Evolutionary conservation across 2,329 filamentous ascomycete species (phyloP), one percentile per base, ranked within the genome.

Genomic region (Pyrenochaeta sp.): DNA sequence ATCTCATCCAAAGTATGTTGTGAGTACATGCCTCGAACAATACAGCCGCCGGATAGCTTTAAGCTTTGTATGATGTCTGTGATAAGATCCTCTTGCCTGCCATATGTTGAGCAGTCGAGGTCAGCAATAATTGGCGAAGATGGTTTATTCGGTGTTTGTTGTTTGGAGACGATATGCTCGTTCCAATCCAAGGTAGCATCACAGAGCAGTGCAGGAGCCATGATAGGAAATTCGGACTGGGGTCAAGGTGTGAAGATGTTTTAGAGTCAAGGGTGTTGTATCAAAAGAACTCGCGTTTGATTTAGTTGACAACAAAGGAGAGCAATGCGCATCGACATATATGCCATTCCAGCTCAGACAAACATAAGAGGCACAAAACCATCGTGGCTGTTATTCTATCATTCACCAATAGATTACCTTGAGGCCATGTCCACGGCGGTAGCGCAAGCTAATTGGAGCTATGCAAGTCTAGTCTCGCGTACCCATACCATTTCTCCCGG

Each of bases 11-110:
- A 36, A 4, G 56, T 59, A 11, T 35, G 15, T 49, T 47, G 44
- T n/a, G 30, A 41, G 36, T 59, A 56, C 52, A 59, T 49, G 33
- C 41, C 42, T 18, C 56, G 56, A 18, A 59, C 31, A 5, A 59
- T 27, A 33, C 52, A 59, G 12, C 56, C 56, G 11, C 56, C 52
- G 11, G 56, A 52, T 9, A 49, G 15, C 40, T 50, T 52, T 6
- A 59, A 42, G 17, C 51, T 55, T 29, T 36, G 33, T 18, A 53
- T 36, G 10, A 58, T 54, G 29, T 54, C 55, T 39, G 31, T 12
- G 18, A 51, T 36, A n/a, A 58, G 47, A n/a, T 37, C 37, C 12
- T 58, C n/a, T 21, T 54, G 42, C n/a, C n/a, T 9, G 18, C 30
- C 14, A 33, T 51, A 54, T 12, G 36, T 20, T 18, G 36, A 36